Evolutionary conservation across 1,139 yeast genomes (phyloP).

Genomic region (Geotrichum bryndzae): DNA sequence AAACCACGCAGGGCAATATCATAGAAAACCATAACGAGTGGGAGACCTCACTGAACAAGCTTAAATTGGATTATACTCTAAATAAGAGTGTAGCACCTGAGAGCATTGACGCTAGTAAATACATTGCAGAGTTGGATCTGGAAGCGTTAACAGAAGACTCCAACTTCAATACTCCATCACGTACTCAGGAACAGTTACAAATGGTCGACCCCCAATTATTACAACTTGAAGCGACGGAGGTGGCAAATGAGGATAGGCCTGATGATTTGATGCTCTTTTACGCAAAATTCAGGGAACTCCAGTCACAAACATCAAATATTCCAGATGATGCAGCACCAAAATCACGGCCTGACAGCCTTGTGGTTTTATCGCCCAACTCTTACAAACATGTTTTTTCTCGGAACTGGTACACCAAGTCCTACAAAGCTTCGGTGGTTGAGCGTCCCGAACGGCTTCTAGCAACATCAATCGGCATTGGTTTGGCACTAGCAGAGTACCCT

Average conservation of each 20-base stretch:
- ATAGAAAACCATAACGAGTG: neutral
- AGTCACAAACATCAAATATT: neutral
- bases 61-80: neutral
- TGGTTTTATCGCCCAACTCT: slow-evolving; percentile 32
- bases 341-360: slow-evolving; percentile 18
- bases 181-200: neutral
- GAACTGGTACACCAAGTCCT: slow-evolving; percentile 67
- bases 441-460: slow-evolving; percentile 78
- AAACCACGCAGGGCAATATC: neutral
- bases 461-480: slow-evolving; percentile 68
- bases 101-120: neutral
- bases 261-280: slow-evolving; percentile 6
- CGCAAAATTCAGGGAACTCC: neutral
- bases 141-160: too few species aligned
- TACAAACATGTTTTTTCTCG: slow-evolving; percentile 64
- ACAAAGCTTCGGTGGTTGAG: slow-evolving; percentile 68
- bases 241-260: neutral
- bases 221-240: neutral
- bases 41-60: neutral
- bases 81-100: neutral
- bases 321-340: neutral
- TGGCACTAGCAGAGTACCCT: slow-evolving; percentile 69
- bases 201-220: slow-evolving; percentile 5
- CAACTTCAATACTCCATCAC: neutral
- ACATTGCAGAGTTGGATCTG: neutral